Conservation (phyloP, 768 basidiomycete species). For the Rhodotorula graminis region DNA sequence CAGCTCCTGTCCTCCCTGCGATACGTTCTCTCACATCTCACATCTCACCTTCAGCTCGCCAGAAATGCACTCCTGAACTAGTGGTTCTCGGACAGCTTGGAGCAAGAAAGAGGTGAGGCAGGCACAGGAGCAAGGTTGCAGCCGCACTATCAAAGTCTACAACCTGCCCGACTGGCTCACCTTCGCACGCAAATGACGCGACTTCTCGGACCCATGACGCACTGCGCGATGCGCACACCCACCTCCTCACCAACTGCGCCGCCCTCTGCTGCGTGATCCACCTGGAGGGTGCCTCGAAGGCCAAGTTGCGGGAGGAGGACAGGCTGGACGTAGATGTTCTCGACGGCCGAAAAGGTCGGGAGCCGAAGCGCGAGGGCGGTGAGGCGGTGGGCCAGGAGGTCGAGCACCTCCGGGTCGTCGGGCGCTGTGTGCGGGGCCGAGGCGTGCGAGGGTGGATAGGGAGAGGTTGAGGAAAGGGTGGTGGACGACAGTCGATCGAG, state of each 20-base stretch:
- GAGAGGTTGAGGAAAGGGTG: background rate
- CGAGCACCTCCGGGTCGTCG: conserved; percentile 7
- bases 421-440: background rate
- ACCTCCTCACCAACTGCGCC: conserved; percentile 11
- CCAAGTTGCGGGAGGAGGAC: conserved; percentile 30
- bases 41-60: too few species aligned
- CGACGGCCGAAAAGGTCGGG: background rate
- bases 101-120: too few species aligned
- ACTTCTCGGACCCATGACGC: conserved; percentile 6
- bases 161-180: background rate
- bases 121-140: too few species aligned
- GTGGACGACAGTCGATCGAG: conserved; percentile 2
- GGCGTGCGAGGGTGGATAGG: background rate
- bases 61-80: too few species aligned
- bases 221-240: conserved; percentile 11
- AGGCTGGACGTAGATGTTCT: conserved; percentile 24
- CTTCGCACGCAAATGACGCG: background rate
- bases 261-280: conserved; percentile 7
- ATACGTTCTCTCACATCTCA: too few species aligned
- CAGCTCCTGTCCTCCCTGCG: too few species aligned
- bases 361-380: conserved; percentile 26
- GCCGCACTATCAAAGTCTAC: too few species aligned
- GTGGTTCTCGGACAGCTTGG: too few species aligned
- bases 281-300: conserved; percentile 7
- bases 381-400: conserved; percentile 9